A percentile compares a stretch with the other conserved stretches of the same genome.
phyloP scores from a whole-genome alignment of 2,329 filamentous ascomycete species.

The Pseudonectria buxi region DNA sequence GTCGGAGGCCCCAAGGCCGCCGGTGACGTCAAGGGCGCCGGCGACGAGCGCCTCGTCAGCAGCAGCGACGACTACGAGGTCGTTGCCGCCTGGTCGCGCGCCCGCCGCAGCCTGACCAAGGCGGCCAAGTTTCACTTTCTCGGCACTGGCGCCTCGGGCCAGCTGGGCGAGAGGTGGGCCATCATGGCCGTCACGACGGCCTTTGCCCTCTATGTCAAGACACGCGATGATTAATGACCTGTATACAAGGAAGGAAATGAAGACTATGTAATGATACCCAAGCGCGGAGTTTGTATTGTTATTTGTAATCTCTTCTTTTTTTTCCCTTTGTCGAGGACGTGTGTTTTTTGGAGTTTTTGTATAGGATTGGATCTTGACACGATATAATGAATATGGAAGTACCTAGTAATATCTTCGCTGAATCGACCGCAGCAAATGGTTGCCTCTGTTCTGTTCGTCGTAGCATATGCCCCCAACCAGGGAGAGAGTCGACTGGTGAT shows the following conservation, averaged over 20 bases:
- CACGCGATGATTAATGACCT: neutral
- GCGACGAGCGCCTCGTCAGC: constrained; percentile 8
- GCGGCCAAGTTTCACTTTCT: constrained; percentile 15
- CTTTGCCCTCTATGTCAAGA: constrained; percentile 10
- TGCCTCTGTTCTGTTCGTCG: no score
- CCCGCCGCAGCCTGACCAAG: constrained; percentile 10
- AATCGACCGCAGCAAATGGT: no score
- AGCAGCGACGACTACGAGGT: constrained; percentile 16
- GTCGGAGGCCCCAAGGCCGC: neutral
- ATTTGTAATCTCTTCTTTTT: no score
- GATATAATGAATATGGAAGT: no score
- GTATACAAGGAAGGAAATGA: neutral
- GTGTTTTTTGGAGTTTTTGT: no score
- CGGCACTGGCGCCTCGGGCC: constrained; percentile 16
- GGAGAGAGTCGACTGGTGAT: no score
- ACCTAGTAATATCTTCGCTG: no score
- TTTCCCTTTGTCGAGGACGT: no score
- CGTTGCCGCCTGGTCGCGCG: constrained; percentile 16
- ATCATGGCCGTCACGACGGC: constrained; percentile 18
- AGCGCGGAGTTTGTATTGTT: no score
- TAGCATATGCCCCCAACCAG: no score
- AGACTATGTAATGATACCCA: neutral
- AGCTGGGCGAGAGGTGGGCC: constrained; percentile 20
- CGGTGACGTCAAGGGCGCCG: constrained; percentile 5
- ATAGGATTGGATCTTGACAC: no score